Conservation (phyloP, 306 rosid genomes). For the Prunus padus region DNA sequence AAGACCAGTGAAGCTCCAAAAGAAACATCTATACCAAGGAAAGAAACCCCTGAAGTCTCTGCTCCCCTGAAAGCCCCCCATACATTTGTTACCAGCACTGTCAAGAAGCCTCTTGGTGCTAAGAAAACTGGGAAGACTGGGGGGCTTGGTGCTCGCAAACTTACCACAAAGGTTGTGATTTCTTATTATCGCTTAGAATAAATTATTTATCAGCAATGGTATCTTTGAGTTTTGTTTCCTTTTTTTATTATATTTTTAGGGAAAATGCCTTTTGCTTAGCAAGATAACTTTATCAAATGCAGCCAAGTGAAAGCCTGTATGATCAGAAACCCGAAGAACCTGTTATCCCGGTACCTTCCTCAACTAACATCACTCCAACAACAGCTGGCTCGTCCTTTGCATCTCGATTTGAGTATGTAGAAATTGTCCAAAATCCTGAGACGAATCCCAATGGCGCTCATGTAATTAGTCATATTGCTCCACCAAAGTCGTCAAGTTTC, state of each 20-base stretch:
- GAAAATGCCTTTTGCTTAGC: slow-evolving; percentile 11
- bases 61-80: slow-evolving; percentile 62
- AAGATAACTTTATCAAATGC: slow-evolving; percentile 36
- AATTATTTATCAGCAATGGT: slow-evolving; percentile 2
- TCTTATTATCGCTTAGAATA: slow-evolving; percentile 8
- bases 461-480: slow-evolving; percentile 55
- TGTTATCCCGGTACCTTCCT: slow-evolving; percentile 52
- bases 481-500: slow-evolving; percentile 88
- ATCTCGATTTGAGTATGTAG: slow-evolving; percentile 93
- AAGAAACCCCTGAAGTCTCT: slow-evolving; percentile 53
- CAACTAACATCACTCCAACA: slow-evolving; percentile 40
- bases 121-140: slow-evolving; percentile 71
- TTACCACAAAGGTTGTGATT: slow-evolving; percentile 47
- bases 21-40: slow-evolving; percentile 47
- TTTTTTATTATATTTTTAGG: slow-evolving; percentile 12
- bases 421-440: slow-evolving; percentile 69
- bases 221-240: slow-evolving; percentile 1
- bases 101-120: slow-evolving; percentile 81
- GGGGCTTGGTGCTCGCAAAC: slow-evolving; percentile 98
- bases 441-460: slow-evolving; percentile 55
- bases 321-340: slow-evolving; percentile 95
- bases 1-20: slow-evolving; percentile 53
- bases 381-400: slow-evolving; percentile 52
- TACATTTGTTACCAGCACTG: slow-evolving; percentile 44
- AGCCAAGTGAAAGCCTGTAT: slow-evolving; percentile 83